These are phyloP conservation scores for Phytophthora citrophthora DNA, from an alignment of 352 stramenopile genomes.

Conservation along the genomic window DNA sequence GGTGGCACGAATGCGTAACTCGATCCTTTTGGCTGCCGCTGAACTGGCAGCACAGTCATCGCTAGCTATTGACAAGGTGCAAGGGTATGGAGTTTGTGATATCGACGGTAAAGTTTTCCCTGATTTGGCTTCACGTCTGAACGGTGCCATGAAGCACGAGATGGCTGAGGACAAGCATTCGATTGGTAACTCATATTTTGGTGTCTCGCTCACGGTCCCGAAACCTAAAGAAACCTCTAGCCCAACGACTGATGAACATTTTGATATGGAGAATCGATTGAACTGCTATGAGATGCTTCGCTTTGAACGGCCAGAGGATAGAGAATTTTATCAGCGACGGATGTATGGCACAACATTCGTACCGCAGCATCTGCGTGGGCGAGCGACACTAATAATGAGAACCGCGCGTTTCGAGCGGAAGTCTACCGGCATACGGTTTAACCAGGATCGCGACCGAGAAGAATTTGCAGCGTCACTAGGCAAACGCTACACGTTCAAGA, in stretches of 20 bases:
- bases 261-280: background rate
- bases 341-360: conserved; percentile 61
- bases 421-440: conserved; percentile 60
- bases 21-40: conserved; percentile 32
- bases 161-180: conserved; percentile 19
- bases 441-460: conserved; percentile 54
- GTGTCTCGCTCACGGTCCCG: conserved; percentile 20
- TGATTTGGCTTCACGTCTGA: conserved; percentile 27
- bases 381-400: conserved; percentile 44
- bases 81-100: conserved; percentile 29
- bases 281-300: conserved; percentile 46
- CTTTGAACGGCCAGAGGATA: conserved; percentile 45
- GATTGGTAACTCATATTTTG: conserved; percentile 29
- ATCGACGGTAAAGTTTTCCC: conserved; percentile 14
- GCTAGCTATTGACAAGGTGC: conserved; percentile 4
- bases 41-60: conserved; percentile 8
- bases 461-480: conserved; percentile 47
- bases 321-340: conserved; percentile 50
- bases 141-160: conserved; percentile 20
- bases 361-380: conserved; percentile 41
- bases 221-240: conserved; percentile 11
- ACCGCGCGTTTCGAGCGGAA: conserved; percentile 53
- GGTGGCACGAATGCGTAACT: conserved; percentile 53
- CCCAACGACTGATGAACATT: background rate
- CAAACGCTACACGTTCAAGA: conserved; percentile 58